phyloP scores from a whole-genome alignment of 1,139 yeast species.

The Scheffersomyces parashehatae region DNA sequence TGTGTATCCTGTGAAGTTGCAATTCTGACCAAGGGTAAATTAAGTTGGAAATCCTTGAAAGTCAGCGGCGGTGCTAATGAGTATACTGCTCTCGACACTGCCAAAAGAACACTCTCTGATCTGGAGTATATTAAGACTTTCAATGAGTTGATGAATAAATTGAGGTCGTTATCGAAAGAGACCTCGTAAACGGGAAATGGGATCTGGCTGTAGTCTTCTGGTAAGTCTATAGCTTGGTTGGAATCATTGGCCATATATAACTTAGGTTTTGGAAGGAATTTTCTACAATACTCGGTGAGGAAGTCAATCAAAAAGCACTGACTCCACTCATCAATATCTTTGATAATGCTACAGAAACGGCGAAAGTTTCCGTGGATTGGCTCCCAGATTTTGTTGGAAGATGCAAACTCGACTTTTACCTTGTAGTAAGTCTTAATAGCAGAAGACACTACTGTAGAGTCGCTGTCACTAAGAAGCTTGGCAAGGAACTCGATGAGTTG shows the following conservation, averaged over 20 bases:
- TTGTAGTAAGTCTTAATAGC: constrained; percentile 61
- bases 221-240: constrained; percentile 34
- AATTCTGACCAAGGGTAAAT: constrained; percentile 50
- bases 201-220: constrained; percentile 33
- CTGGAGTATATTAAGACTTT: constrained; percentile 46
- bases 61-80: constrained; percentile 55
- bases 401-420: constrained; percentile 27
- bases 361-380: constrained; percentile 73
- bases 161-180: constrained; percentile 55
- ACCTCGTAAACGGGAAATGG: constrained; percentile 38
- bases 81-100: constrained; percentile 55
- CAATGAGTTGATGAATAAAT: constrained; percentile 50
- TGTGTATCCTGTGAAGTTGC: constrained; percentile 31
- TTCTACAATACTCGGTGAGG: constrained; percentile 64
- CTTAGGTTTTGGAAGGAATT: constrained; percentile 57
- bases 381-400: constrained; percentile 42
- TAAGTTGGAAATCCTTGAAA: constrained; percentile 49
- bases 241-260: constrained; percentile 25
- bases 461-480: constrained; percentile 62
- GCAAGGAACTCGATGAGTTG: constrained; percentile 53
- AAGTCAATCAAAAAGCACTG: constrained; percentile 62
- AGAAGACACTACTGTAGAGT: constrained; percentile 66
- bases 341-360: constrained; percentile 55
- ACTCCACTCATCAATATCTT: constrained; percentile 75
- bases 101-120: constrained; percentile 65